These are phyloP conservation scores for Haematococcus lacustris DNA, from an alignment of 139 green algal species.

Conservation along the genomic window DNA sequence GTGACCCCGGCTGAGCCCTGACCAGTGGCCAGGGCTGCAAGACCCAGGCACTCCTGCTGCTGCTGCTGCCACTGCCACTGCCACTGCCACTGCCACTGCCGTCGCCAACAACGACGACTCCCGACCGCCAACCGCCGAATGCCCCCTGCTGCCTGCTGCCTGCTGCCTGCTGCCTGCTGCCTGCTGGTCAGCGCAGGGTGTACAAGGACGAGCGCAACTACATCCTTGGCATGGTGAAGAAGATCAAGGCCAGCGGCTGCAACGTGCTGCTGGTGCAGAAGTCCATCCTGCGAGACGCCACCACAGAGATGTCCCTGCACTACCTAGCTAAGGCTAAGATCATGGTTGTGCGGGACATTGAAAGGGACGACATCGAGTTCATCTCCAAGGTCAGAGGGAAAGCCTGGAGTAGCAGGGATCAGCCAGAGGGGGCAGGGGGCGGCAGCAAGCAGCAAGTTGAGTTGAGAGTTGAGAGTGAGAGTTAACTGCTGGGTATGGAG, in stretches of 20 bases:
- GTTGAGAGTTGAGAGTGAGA: too few relatives aligned
- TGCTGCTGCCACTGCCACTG: neutral
- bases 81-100: neutral
- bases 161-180: too few relatives aligned
- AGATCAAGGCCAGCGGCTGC: conserved; percentile 88
- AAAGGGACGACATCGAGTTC: conserved; percentile 98
- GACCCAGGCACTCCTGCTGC: too few relatives aligned
- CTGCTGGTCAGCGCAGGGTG: too few relatives aligned
- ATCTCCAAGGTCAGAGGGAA: conserved; percentile 78
- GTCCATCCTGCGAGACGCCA: conserved; percentile 91
- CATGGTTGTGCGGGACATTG: conserved; percentile 95
- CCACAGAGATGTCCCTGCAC: conserved; percentile 88
- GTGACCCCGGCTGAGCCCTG: too few relatives aligned
- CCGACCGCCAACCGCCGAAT: too few relatives aligned
- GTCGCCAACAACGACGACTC: too few relatives aligned
- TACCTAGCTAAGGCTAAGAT: conserved; percentile 99
- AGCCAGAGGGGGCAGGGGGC: too few relatives aligned
- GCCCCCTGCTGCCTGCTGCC: too few relatives aligned
- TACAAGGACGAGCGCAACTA: conserved; percentile 98
- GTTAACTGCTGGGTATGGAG: too few relatives aligned
- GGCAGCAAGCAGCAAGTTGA: too few relatives aligned
- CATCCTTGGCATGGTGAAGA: conserved; percentile 97
- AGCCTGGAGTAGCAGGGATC: conserved; percentile 36
- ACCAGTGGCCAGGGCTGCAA: too few relatives aligned
- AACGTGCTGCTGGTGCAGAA: conserved; percentile 99